Evolutionary conservation across 1,139 yeast species (phyloP), one percentile per base, ranked within the genome.

Genomic region (Spathaspora sp.): DNA sequence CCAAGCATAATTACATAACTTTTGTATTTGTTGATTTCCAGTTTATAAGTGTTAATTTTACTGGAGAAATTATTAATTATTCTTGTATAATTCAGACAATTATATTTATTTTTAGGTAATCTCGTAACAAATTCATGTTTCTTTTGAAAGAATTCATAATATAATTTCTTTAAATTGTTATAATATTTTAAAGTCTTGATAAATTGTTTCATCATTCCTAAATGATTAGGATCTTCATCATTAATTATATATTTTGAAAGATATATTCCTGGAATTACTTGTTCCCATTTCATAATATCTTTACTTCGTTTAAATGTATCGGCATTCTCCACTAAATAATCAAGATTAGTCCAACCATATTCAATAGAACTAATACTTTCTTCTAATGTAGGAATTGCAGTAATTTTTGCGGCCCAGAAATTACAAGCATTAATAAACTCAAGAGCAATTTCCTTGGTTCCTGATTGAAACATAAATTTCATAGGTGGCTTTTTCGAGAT

Each of bases 391-490:
- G 96, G 96, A 26, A 87, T 84, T 13, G 90, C 86, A 11, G 95
- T 85, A 33, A 86, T 80, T 54, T 93, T 77, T 2, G 95, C 86
- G 2, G 96, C 89, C 97, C 97, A 89, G 63, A 88, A 89, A 64
- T 89, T 89, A 65, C 95, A 84, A 2, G 93, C 79, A 55, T 85
- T 80, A 29, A 87, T 81, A 61, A 82, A 89, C 58, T 83, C 89
- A 43, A 74, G 70, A 0, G 96, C 95, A 51, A 81, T 78, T 54
- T 83, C 87, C 39, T 69, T 64, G 13, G 89, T 82, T 16, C 89
- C 89, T 0, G 95, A 78, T 57, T 73, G 79, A 55, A 79, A 78
- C 27, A 72, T 48, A 47, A 75, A 71, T 54, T 68, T 71, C 55
- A 72, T 73, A 2, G 15, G 68, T 62, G 9, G 57, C 61, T 48